Conservation (phyloP, 2,329 filamentous ascomycete species). For the Ceratocystis huliohia region DNA sequence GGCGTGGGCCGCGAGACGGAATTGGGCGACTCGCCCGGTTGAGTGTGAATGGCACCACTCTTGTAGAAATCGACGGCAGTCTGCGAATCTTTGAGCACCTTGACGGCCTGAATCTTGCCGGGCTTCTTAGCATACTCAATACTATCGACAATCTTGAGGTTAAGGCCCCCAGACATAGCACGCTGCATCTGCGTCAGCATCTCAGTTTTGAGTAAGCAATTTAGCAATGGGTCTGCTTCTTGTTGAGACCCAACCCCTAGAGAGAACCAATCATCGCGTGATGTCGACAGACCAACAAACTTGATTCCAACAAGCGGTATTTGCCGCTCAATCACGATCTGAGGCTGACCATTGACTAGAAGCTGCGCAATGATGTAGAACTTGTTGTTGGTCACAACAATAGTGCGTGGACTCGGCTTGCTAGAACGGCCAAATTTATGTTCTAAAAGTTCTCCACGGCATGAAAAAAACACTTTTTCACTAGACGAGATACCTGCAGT, state of each 20-base stretch:
- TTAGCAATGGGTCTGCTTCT: slow-evolving; percentile 85
- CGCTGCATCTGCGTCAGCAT: slow-evolving; percentile 85
- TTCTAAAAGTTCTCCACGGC: slow-evolving; percentile 76
- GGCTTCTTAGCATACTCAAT: slow-evolving; percentile 98
- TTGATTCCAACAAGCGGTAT: slow-evolving; percentile 81
- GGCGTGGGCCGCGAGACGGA: slow-evolving; percentile 76
- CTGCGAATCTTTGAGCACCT: slow-evolving; percentile 77
- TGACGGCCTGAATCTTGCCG: slow-evolving; percentile 77
- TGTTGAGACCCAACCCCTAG: slow-evolving; percentile 79
- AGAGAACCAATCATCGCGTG: slow-evolving; percentile 94
- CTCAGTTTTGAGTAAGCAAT: slow-evolving; percentile 91
- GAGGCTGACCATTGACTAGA: slow-evolving; percentile 66
- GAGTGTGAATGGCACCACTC: slow-evolving; percentile 80
- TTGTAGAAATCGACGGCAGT: slow-evolving; percentile 78
- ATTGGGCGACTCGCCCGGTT: slow-evolving; percentile 67
- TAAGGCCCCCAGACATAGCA: slow-evolving; percentile 66
- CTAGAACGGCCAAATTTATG: slow-evolving; percentile 94
- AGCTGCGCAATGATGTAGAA: slow-evolving; percentile 82
- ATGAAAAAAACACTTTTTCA: slow-evolving; percentile 77
- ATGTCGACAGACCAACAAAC: slow-evolving; percentile 64
- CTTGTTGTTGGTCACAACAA: slow-evolving; percentile 74
- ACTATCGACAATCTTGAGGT: slow-evolving; percentile 65
- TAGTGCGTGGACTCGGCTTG: slow-evolving; percentile 74
- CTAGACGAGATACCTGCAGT: slow-evolving; percentile 57
- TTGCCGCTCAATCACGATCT: slow-evolving; percentile 68